Conservation (phyloP, 352 stramenopile genomes). For the Blastocystis sp. region DNA sequence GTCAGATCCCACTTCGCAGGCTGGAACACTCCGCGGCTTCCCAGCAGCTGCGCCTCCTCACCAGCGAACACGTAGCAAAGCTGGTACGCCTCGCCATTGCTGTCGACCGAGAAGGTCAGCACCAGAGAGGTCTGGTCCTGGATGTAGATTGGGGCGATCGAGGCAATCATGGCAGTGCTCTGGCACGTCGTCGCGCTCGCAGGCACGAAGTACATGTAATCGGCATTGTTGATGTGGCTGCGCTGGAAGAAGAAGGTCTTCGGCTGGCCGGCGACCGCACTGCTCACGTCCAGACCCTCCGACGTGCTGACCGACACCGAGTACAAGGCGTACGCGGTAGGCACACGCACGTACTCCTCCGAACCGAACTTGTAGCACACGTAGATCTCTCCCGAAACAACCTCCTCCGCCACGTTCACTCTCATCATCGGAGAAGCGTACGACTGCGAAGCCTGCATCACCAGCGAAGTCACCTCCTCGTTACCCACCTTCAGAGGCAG, state of each 20-base stretch:
- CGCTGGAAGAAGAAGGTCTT: constrained; percentile 47
- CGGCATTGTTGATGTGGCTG: neutral
- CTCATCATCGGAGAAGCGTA: neutral
- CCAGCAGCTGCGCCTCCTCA: constrained; percentile 34
- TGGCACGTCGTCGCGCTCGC: constrained; percentile 1
- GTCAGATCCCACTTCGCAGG: constrained; percentile 43
- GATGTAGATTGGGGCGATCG: neutral
- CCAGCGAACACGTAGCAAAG: constrained; percentile 52
- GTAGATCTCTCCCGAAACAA: neutral
- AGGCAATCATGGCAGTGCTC: neutral
- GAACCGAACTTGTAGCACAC: constrained; percentile 56
- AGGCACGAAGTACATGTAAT: constrained; percentile 53
- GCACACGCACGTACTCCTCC: constrained; percentile 3
- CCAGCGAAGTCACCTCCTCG: neutral
- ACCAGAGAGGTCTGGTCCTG: neutral
- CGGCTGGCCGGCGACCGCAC: constrained; percentile 2
- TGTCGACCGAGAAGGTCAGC: neutral
- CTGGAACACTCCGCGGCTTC: neutral
- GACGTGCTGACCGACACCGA: neutral
- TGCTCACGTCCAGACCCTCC: neutral
- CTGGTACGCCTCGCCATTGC: constrained; percentile 31
- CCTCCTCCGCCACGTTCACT: constrained; percentile 38
- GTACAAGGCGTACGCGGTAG: constrained; percentile 31
- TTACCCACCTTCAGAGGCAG: constrained; percentile 14
- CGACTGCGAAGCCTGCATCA: neutral